A percentile compares a stretch with the other conserved stretches of the same genome.
Evolutionary conservation across 148 eudicot genomes (phyloP).

Genomic region (Nyssa sinensis): DNA sequence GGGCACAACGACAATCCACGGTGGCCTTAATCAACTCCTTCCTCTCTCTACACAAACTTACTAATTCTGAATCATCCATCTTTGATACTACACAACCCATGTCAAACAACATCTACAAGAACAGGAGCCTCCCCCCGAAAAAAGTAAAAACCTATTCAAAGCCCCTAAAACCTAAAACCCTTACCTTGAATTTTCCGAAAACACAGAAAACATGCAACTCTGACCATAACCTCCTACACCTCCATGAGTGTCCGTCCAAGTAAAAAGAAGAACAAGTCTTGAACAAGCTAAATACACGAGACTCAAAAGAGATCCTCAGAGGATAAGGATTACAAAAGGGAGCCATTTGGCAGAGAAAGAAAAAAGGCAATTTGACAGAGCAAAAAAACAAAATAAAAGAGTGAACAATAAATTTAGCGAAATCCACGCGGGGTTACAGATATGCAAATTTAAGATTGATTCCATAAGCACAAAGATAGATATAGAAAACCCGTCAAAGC

Average conservation of each 20-base stretch:
- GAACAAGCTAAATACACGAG: neutral
- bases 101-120: neutral
- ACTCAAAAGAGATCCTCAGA: neutral
- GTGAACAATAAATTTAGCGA: conserved; percentile 3
- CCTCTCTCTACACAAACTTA: conserved; percentile 11
- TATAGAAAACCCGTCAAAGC: conserved; percentile 1
- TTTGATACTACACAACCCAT: conserved; percentile 11
- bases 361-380: neutral
- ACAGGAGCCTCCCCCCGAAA: neutral
- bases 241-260: neutral
- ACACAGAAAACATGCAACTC: neutral
- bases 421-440: conserved; percentile 9
- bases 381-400: conserved; percentile 9
- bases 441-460: neutral
- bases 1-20: neutral
- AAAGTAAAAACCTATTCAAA: neutral
- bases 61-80: neutral
- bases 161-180: conserved; percentile 4
- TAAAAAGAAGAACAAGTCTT: neutral
- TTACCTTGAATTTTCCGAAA: neutral
- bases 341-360: conserved; percentile 2
- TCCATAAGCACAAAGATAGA: too few relatives aligned
- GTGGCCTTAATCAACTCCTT: conserved; percentile 13
- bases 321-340: conserved; percentile 7
- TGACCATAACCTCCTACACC: neutral